A percentile compares a stretch with the other conserved stretches of the same genome.
These are phyloP conservation scores for Xylaria cubensis DNA, from an alignment of 495 filamentous ascomycete species.

Conservation along the genomic window DNA sequence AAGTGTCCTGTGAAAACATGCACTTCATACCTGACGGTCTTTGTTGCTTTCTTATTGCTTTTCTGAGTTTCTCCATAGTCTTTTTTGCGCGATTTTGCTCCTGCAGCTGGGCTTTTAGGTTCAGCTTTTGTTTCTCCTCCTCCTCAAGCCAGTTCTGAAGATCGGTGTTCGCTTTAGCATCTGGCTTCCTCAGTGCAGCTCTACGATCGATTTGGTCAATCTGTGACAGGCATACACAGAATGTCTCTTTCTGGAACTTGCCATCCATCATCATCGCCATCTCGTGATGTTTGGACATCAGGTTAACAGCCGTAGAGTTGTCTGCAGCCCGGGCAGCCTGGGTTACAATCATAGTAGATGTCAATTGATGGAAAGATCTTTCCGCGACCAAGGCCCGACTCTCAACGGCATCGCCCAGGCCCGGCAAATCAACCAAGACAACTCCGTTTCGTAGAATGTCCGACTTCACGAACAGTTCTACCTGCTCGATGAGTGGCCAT, in stretches of 20 bases:
- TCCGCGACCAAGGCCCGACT: slow-evolving; percentile 31
- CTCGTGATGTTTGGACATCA: slow-evolving; percentile 38
- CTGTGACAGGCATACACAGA: slow-evolving; percentile 37
- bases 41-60: not conserved
- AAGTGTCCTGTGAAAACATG: not conserved
- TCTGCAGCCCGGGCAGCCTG: slow-evolving; percentile 35
- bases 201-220: slow-evolving; percentile 33
- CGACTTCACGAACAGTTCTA: slow-evolving; percentile 33
- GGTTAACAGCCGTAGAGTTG: slow-evolving; percentile 29
- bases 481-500: slow-evolving; percentile 39
- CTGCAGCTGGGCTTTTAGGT: not conserved
- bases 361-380: slow-evolving; percentile 30
- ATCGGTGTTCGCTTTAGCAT: slow-evolving; percentile 7
- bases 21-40: not conserved
- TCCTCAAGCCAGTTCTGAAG: slow-evolving; percentile 10
- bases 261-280: slow-evolving; percentile 37
- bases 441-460: slow-evolving; percentile 34
- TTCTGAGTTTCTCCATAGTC: not conserved
- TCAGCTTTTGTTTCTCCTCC: not conserved
- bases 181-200: slow-evolving; percentile 14
- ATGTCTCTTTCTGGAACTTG: slow-evolving; percentile 32
- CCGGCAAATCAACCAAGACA: slow-evolving; percentile 36
- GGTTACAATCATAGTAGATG: slow-evolving; percentile 30
- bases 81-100: not conserved
- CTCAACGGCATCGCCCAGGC: slow-evolving; percentile 34